phyloP scores from a whole-genome alignment of 2,329 filamentous ascomycete genomes.

The Fusarium sp. region DNA sequence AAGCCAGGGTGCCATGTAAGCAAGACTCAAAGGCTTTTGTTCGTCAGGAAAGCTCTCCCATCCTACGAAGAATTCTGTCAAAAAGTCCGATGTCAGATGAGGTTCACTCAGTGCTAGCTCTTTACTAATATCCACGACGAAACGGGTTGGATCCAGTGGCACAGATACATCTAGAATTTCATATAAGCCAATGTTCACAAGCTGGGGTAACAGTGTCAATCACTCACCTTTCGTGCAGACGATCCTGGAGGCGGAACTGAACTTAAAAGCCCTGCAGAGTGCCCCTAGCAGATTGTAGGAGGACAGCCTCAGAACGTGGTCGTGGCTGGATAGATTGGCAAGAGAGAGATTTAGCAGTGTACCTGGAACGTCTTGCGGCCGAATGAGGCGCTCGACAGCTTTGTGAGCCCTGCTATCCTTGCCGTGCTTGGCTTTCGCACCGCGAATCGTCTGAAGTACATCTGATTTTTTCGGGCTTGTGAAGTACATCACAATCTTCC shows the following conservation, averaged over 20 bases:
- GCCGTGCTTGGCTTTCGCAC: slow-evolving; percentile 72
- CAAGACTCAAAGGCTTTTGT: slow-evolving; percentile 74
- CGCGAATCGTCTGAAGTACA: slow-evolving; percentile 72
- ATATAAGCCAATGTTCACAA: not conserved
- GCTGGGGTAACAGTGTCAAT: not conserved
- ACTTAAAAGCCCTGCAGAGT: slow-evolving; percentile 76
- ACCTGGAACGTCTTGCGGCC: slow-evolving; percentile 77
- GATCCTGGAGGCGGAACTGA: slow-evolving; percentile 70
- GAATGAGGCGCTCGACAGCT: slow-evolving; percentile 73
- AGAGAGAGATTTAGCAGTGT: slow-evolving; percentile 76
- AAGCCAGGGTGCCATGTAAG: slow-evolving; percentile 79
- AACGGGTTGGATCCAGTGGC: slow-evolving; percentile 71
- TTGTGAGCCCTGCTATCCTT: slow-evolving; percentile 73
- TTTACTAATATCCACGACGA: slow-evolving; percentile 75
- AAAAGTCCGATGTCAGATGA: slow-evolving; percentile 75
- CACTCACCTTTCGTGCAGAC: slow-evolving; percentile 70
- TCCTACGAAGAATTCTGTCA: slow-evolving; percentile 79
- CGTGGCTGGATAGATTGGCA: slow-evolving; percentile 73
- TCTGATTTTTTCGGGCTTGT: slow-evolving; percentile 74
- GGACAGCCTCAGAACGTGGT: slow-evolving; percentile 70
- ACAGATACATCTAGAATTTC: slow-evolving; percentile 67
- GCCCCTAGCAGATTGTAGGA: slow-evolving; percentile 77
- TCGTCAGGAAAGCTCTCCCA: slow-evolving; percentile 78
- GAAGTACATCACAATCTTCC: slow-evolving; percentile 79
- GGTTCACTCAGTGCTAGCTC: slow-evolving; percentile 73